phyloP scores from a whole-genome alignment of 2,329 filamentous ascomycete species.

The Lomentospora prolificans region DNA sequence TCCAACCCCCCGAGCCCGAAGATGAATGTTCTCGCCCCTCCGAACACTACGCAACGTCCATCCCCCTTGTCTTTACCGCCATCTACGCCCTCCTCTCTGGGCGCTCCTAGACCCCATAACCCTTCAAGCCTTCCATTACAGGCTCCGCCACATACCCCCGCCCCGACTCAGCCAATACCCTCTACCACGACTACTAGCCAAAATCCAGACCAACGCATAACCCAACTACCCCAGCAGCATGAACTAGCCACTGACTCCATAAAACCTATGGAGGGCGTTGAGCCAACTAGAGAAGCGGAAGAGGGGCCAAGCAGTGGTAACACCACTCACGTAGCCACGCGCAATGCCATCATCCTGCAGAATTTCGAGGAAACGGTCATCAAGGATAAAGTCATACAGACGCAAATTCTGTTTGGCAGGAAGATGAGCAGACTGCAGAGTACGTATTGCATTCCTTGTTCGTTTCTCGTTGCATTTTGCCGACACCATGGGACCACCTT shows the following conservation, averaged over 20 bases:
- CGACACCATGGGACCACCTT: not conserved
- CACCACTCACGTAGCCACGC: constrained; percentile 31
- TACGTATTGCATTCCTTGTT: constrained; percentile 22
- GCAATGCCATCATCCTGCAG: constrained; percentile 49
- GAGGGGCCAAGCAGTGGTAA: not conserved
- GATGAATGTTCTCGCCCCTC: constrained; percentile 34
- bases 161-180: not conserved
- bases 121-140: not conserved
- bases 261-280: not conserved
- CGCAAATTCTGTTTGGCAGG: constrained; percentile 47
- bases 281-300: not conserved
- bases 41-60: constrained; percentile 29
- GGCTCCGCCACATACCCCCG: not conserved
- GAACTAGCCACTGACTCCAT: not conserved
- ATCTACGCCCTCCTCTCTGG: not conserved
- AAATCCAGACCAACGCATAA: not conserved
- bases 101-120: not conserved
- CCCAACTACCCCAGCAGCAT: not conserved
- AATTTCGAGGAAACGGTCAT: constrained; percentile 49
- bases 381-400: constrained; percentile 46
- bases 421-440: constrained; percentile 49
- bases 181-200: not conserved
- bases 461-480: not conserved
- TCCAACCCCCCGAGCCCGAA: constrained; percentile 24
- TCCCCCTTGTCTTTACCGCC: constrained; percentile 26